phyloP scores from a whole-genome alignment of 225 moss, liverwort and hornwort genomes.

The Anthoceros angustus region DNA sequence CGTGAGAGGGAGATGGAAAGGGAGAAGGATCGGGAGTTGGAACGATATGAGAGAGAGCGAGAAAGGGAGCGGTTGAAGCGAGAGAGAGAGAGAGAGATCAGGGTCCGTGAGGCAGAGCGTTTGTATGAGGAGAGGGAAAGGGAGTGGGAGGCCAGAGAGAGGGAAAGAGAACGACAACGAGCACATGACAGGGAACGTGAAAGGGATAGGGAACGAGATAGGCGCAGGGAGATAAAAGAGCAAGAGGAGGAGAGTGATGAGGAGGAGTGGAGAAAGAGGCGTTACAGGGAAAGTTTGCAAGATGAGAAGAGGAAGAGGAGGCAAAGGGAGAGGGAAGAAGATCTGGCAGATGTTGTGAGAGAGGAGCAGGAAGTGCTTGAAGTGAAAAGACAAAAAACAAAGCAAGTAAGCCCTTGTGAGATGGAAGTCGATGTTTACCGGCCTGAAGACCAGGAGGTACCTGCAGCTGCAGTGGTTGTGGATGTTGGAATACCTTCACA shows the following conservation, averaged over 20 bases:
- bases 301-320: constrained; percentile 83
- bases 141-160: constrained; percentile 87
- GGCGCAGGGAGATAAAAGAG: constrained; percentile 79
- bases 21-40: constrained; percentile 85
- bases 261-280: constrained; percentile 69
- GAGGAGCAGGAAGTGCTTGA: constrained; percentile 48
- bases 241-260: constrained; percentile 96
- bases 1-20: constrained; percentile 81
- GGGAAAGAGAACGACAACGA: constrained; percentile 72
- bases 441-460: constrained; percentile 24
- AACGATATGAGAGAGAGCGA: constrained; percentile 70
- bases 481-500: constrained; percentile 7
- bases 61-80: constrained; percentile 63
- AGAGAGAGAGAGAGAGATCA: constrained; percentile 73
- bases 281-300: constrained; percentile 43
- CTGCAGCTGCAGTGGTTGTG: constrained; percentile 20
- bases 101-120: constrained; percentile 64
- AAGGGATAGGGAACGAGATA: constrained; percentile 81
- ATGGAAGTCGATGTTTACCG: constrained; percentile 36
- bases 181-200: constrained; percentile 68
- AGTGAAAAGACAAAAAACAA: constrained; percentile 43
- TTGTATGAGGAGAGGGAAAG: constrained; percentile 75
- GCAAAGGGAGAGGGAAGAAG: constrained; percentile 68
- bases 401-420: constrained; percentile 15
- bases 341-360: constrained; percentile 55